phyloP scores from a whole-genome alignment of 306 rosid genomes.

The Neltuma alba region DNA sequence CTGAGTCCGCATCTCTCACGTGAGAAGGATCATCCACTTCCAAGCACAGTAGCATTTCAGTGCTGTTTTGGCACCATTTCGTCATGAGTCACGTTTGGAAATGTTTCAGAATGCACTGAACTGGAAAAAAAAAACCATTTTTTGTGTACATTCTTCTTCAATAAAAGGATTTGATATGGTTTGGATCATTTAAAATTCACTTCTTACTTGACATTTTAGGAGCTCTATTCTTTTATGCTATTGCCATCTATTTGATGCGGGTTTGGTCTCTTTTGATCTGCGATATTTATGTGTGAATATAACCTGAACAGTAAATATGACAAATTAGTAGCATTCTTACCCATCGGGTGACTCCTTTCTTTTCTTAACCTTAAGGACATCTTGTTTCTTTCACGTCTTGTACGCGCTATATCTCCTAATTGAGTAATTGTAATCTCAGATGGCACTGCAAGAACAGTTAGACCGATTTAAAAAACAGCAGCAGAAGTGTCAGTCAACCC shows the following conservation, averaged over 20 bases:
- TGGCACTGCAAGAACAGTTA: slow-evolving; percentile 67
- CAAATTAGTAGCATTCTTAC: background rate
- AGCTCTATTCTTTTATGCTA: background rate
- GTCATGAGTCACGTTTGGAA: background rate
- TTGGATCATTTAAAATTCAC: background rate
- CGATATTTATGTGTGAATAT: background rate
- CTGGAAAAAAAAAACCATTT: background rate
- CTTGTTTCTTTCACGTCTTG: background rate
- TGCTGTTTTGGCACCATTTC: too few relatives aligned
- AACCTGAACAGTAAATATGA: background rate
- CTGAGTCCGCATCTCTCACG: background rate
- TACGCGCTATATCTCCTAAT: background rate
- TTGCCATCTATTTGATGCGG: background rate
- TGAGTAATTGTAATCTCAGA: slow-evolving; percentile 36
- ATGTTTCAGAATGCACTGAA: background rate
- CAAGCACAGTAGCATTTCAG: too few relatives aligned
- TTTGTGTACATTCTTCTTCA: background rate
- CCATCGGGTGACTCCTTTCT: background rate
- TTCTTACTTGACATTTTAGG: background rate
- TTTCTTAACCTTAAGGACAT: too few relatives aligned
- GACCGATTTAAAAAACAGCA: slow-evolving; percentile 80
- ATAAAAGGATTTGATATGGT: background rate
- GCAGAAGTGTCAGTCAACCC: slow-evolving; percentile 66
- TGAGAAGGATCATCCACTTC: background rate
- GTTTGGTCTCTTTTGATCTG: background rate